These are phyloP conservation scores for Cordyceps cicadae DNA, from an alignment of 2,329 filamentous ascomycete species.

Conservation along the genomic window DNA sequence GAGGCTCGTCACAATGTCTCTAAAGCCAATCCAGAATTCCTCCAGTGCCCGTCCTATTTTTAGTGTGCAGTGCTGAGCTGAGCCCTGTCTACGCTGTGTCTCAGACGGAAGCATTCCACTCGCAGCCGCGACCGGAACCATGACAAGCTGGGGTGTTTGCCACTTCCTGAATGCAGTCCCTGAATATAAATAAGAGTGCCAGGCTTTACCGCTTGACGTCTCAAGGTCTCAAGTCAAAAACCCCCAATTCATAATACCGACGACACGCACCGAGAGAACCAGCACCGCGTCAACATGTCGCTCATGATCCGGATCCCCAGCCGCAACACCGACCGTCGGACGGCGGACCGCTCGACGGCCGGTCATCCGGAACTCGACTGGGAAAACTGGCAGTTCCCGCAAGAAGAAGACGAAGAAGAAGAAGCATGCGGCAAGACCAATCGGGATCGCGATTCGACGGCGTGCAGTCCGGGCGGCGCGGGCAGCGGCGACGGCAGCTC, in stretches of 20 bases:
- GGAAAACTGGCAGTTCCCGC: neutral
- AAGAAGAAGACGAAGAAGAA: neutral
- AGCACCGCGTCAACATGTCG: neutral
- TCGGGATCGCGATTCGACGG: neutral
- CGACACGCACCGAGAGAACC: neutral
- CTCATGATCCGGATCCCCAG: slow-evolving; percentile 6
- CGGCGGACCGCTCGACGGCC: neutral
- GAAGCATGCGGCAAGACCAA: neutral
- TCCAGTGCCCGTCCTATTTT: neutral
- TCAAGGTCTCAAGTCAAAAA: neutral
- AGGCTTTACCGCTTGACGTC: neutral
- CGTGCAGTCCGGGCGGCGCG: too few relatives aligned
- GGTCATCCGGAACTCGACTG: neutral
- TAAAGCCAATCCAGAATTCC: neutral
- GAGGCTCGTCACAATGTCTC: neutral
- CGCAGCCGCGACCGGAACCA: neutral
- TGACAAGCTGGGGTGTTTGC: neutral
- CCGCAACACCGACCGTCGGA: neutral
- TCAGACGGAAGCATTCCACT: slow-evolving; percentile 1
- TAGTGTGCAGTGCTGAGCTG: neutral
- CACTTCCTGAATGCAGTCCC: neutral
- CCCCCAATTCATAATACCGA: neutral
- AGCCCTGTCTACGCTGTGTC: neutral
- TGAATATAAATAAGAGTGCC: neutral
- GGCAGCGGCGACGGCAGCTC: neutral